Evolutionary conservation across 768 basidiomycete species (phyloP).

Genomic region (Coprinellus micaceus): DNA sequence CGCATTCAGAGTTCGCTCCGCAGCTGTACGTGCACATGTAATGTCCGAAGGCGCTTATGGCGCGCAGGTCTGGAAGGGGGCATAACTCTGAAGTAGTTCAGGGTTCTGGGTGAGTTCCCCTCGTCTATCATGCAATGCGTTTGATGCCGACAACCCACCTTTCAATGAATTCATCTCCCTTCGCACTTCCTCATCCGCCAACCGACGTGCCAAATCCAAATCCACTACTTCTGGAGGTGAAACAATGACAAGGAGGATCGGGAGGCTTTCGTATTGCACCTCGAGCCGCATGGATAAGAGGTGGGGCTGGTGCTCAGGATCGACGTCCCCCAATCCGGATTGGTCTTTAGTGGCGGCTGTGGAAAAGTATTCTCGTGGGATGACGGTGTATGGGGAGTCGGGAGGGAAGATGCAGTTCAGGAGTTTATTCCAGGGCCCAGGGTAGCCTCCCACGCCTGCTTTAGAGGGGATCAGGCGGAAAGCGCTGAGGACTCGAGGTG

Average conservation of each 20-base stretch:
- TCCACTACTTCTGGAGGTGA: constrained; percentile 12
- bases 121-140: background rate
- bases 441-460: constrained; percentile 7
- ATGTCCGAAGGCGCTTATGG: constrained; percentile 4
- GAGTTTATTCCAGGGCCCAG: constrained; percentile 16
- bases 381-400: constrained; percentile 11
- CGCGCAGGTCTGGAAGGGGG: background rate
- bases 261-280: constrained; percentile 11
- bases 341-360: constrained; percentile 1
- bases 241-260: constrained; percentile 28
- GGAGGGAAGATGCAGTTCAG: constrained; percentile 16
- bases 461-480: constrained; percentile 11
- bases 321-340: background rate
- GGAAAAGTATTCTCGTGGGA: constrained; percentile 5
- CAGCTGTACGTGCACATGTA: constrained; percentile 1
- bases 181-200: constrained; percentile 20
- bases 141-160: constrained; percentile 1
- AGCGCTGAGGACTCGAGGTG: background rate
- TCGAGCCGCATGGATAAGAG: constrained; percentile 19
- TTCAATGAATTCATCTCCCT: constrained; percentile 17
- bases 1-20: background rate
- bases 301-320: constrained; percentile 2
- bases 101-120: background rate
- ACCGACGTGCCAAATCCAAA: constrained; percentile 17
- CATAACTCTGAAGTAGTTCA: background rate